Conservation (phyloP, 192 early-diverging fungal species). For the Piromyces sp. region DNA sequence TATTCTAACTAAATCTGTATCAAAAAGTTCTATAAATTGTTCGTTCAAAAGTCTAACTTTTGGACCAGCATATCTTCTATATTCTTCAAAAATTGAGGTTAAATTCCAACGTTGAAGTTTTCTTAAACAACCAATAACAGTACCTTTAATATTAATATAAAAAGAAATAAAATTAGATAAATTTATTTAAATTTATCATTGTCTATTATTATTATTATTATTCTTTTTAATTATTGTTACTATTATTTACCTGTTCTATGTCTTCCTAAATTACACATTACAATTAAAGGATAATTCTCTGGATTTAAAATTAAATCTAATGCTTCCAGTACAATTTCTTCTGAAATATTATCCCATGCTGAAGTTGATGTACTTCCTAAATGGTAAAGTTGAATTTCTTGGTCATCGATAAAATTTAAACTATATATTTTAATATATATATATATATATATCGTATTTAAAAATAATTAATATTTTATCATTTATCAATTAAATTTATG, state of each 20-base stretch:
- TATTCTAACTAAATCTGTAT: constrained; percentile 73
- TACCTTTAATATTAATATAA: constrained; percentile 27
- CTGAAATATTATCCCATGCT: constrained; percentile 94
- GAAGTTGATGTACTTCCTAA: constrained; percentile 69
- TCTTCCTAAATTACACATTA: constrained; percentile 96
- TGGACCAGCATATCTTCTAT: constrained; percentile 41
- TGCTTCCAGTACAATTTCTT: constrained; percentile 56
- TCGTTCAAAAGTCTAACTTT: constrained; percentile 95
- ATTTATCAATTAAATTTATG: no score
- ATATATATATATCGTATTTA: no score
- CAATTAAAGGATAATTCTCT: constrained; percentile 78
- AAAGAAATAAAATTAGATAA: no score
- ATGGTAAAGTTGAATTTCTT: constrained; percentile 85
- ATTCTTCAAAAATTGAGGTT: constrained; percentile 97
- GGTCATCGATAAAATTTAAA: constrained; percentile 94
- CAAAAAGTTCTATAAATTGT: constrained; percentile 83
- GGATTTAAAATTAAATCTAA: constrained; percentile 37
- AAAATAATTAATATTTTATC: no score
- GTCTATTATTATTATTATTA: no score
- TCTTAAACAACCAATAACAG: constrained; percentile 90
- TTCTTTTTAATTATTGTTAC: no score
- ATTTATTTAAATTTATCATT: no score
- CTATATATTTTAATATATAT: constrained; percentile 13
- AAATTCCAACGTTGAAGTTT: constrained; percentile 97
- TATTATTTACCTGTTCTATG: constrained; percentile 67